Percentiles rank a stretch among this genome's conserved stretches.
Evolutionary conservation across 257 asterid genomes (phyloP).

Genomic region (Nemophila menziesii): DNA sequence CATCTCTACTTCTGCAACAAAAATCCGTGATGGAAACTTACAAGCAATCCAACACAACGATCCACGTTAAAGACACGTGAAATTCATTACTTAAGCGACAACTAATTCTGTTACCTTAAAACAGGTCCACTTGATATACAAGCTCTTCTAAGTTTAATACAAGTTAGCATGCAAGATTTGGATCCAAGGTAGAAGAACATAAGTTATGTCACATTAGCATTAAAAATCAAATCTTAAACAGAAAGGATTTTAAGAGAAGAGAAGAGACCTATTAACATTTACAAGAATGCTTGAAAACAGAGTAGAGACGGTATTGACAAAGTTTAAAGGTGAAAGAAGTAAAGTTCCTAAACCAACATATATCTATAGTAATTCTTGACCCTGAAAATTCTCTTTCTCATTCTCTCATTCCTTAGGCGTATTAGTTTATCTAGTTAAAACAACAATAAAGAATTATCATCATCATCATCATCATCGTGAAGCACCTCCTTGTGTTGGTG

Average conservation of each 20-base stretch:
- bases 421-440: slow-evolving; percentile 24
- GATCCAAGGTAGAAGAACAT: too few relatives aligned
- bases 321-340: slow-evolving; percentile 3
- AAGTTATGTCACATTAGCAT: not conserved
- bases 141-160: too few relatives aligned
- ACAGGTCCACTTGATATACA: too few relatives aligned
- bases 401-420: slow-evolving; percentile 24
- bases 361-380: slow-evolving; percentile 15
- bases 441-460: slow-evolving; percentile 34
- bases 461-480: slow-evolving; percentile 20
- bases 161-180: too few relatives aligned
- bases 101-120: too few relatives aligned
- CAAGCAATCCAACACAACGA: too few relatives aligned
- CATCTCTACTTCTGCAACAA: too few relatives aligned
- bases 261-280: not conserved
- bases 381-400: slow-evolving; percentile 13
- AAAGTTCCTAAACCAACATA: slow-evolving; percentile 11
- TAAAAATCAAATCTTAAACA: not conserved
- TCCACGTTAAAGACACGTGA: too few relatives aligned
- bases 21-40: too few relatives aligned
- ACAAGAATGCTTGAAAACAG: not conserved
- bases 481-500: slow-evolving; percentile 22
- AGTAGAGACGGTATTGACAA: not conserved
- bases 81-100: too few relatives aligned
- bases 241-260: slow-evolving; percentile 1